Conservation (phyloP, 345 rosid species). For the Eucalyptus regnans region DNA sequence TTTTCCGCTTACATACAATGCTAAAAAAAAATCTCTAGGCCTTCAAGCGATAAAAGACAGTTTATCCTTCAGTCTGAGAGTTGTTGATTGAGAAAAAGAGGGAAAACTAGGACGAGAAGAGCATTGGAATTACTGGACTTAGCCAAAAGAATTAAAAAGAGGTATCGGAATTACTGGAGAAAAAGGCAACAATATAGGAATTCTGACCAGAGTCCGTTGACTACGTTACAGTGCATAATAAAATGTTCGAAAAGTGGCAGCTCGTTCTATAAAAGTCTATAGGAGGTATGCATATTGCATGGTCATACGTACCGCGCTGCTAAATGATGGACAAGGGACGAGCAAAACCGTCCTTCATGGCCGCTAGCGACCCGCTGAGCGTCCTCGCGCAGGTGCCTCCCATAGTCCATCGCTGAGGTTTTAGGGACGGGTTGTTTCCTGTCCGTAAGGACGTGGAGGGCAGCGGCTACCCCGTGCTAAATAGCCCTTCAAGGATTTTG, state of each 20-base stretch:
- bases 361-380: not conserved
- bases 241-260: not conserved
- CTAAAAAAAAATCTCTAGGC: not conserved
- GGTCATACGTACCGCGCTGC: not conserved
- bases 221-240: not conserved
- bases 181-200: not conserved
- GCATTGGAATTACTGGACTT: not conserved
- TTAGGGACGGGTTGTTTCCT: not conserved
- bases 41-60: not conserved
- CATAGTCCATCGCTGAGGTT: not conserved
- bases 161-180: not conserved
- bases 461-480: not conserved
- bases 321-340: not conserved
- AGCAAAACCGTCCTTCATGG: not conserved
- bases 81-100: not conserved
- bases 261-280: not conserved
- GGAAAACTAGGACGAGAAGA: too few relatives aligned
- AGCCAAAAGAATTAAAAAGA: too few relatives aligned
- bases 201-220: not conserved
- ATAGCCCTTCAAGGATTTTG: not conserved
- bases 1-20: not conserved
- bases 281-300: not conserved
- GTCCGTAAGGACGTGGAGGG: not conserved
- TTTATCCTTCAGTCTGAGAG: not conserved
- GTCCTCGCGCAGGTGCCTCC: not conserved